phyloP scores from a whole-genome alignment of 2,329 filamentous ascomycete genomes.

The Bipolaris zeicola region DNA sequence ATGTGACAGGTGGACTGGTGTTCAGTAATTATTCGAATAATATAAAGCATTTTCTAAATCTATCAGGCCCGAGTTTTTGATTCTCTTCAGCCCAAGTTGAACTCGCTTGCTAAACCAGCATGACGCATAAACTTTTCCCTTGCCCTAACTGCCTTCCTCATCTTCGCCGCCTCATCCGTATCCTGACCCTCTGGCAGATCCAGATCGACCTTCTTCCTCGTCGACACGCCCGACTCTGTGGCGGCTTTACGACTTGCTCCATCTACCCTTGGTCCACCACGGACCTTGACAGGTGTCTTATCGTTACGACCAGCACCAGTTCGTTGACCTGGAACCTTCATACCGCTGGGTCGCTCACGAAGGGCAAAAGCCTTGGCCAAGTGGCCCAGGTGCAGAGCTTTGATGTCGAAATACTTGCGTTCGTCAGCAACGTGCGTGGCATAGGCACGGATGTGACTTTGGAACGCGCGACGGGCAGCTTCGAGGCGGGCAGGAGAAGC shows the following conservation, averaged over 20 bases:
- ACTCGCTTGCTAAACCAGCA: conserved; percentile 66
- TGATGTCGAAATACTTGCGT: conserved; percentile 87
- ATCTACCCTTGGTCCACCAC: conserved; percentile 43
- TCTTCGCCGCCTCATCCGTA: conserved; percentile 64
- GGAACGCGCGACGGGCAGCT: conserved; percentile 81
- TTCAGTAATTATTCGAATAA: neutral
- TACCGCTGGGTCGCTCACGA: conserved; percentile 84
- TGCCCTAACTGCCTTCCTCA: conserved; percentile 62
- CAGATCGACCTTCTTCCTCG: conserved; percentile 32
- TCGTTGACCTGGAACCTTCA: conserved; percentile 61
- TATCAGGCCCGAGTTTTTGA: no score
- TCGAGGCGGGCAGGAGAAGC: conserved; percentile 73
- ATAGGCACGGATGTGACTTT: conserved; percentile 91
- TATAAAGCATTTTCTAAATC: no score
- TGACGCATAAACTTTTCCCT: conserved; percentile 54
- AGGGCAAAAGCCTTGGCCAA: conserved; percentile 91
- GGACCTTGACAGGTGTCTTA: conserved; percentile 49
- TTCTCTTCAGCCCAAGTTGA: conserved; percentile 64
- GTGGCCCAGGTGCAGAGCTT: conserved; percentile 87
- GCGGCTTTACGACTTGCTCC: conserved; percentile 46
- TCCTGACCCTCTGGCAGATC: conserved; percentile 51
- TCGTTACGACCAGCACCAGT: conserved; percentile 50
- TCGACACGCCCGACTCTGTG: conserved; percentile 15
- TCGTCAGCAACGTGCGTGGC: conserved; percentile 90
- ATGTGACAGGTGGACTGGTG: no score